Evolutionary conservation across 225 moss, liverwort and hornwort species (phyloP).

Genomic region (Bryoerythrophyllum caledonicum): DNA sequence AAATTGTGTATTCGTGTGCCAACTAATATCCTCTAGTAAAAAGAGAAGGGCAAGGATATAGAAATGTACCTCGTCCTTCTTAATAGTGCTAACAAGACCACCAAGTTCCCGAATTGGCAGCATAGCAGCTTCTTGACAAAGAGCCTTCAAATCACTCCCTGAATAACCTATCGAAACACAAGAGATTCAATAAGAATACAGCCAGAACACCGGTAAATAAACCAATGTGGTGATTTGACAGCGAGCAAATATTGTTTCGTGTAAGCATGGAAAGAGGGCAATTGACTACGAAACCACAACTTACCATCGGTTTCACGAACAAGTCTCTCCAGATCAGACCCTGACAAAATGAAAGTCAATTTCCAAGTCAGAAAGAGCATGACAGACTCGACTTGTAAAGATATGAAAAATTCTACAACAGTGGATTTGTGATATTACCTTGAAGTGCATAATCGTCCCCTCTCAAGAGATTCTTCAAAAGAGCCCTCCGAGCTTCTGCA

Average conservation of each 20-base stretch:
- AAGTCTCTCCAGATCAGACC: conserved; percentile 79
- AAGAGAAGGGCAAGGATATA: conserved; percentile 12
- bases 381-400: neutral
- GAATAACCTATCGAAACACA: conserved; percentile 64
- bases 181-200: neutral
- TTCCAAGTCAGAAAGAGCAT: neutral
- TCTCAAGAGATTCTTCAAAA: conserved; percentile 75
- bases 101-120: conserved; percentile 93
- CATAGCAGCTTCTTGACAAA: conserved; percentile 99
- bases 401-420: neutral
- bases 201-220: neutral
- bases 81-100: conserved; percentile 76
- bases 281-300: neutral
- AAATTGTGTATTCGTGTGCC: neutral
- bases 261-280: neutral
- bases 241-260: neutral
- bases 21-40: neutral
- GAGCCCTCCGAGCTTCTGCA: conserved; percentile 67
- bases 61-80: conserved; percentile 51
- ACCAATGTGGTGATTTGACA: neutral
- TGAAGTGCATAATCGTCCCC: conserved; percentile 80
- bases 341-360: conserved; percentile 35
- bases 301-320: conserved; percentile 87
- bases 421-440: conserved; percentile 35
- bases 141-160: conserved; percentile 92